Evolutionary conservation across 2,329 filamentous ascomycete genomes (phyloP), one percentile per base, ranked within the genome.

Genomic region (Talaromyces sp.): DNA sequence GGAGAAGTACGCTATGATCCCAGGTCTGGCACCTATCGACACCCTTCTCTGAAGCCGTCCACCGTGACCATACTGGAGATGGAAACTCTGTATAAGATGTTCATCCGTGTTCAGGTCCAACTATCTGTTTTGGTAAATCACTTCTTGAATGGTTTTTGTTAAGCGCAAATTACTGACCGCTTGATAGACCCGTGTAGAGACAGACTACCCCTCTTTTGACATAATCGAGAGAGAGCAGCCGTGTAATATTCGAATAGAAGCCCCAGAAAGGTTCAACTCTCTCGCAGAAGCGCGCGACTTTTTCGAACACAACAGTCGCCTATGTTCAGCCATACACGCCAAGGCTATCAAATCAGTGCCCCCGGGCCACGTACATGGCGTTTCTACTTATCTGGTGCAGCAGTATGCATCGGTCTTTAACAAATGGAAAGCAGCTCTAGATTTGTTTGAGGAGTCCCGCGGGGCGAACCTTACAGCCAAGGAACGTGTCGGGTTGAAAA

Each of bases 11-110:
- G 41, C 26, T 29, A 56, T 52, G 58, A 60, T 35, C 31, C 58
- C 4, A 26, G 32, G 19, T 56, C 54, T 31, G 46, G 58, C 11
- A 56, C 54, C 1, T 60, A 56, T 38, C 52, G 43, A n/a, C 64
- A 60, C 55, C 65, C 59, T 10, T 59, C 60, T 46, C 62, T 63
- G 29, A 61, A 62, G 14, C 60, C 49, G 3, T 66, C 21, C 58
- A 62, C 31, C 17, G 59, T 26, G 53, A 55, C 51, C 49, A 63
- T 2, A 32, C 65, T 13, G 64, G 65, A 17, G 55, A 57, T 60
- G 54, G 58, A 56, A 26, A 56, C 24, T 24, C 26, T 56, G 9
- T 54, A 54, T 26, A 60, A 53, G 6, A 60, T 60, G 21, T 53
- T 57, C 4, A 9, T 52, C 11, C 58, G 58, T 14, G 54, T 60